These are phyloP conservation scores for Fusarium chuoi DNA, from an alignment of 2,329 filamentous ascomycete genomes.

Conservation along the genomic window DNA sequence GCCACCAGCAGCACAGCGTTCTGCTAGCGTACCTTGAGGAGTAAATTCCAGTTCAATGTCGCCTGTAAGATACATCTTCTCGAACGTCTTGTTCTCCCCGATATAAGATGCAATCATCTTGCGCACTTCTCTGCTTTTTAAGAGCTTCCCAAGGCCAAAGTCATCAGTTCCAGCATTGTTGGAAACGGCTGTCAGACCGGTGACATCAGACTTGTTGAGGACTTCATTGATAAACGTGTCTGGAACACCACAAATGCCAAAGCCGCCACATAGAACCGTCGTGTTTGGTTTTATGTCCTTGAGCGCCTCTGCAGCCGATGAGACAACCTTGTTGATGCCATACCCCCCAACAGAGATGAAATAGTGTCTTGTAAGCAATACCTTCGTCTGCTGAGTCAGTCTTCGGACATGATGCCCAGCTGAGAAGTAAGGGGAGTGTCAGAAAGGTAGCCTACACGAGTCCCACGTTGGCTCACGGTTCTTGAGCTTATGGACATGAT, in stretches of 20 bases:
- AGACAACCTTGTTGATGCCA: constrained; percentile 79
- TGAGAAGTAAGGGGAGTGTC: accelerated
- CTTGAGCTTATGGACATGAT: neutral
- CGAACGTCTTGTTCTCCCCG: constrained; percentile 93
- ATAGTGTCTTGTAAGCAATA: constrained; percentile 60
- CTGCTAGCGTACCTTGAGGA: constrained; percentile 91
- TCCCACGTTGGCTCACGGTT: neutral
- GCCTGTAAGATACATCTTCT: constrained; percentile 88
- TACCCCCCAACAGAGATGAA: constrained; percentile 71
- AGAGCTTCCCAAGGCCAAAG: constrained; percentile 80
- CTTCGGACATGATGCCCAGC: no score
- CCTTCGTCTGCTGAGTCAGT: neutral
- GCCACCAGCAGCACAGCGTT: constrained; percentile 88
- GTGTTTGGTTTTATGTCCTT: constrained; percentile 81
- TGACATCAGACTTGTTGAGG: constrained; percentile 74
- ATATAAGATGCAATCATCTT: constrained; percentile 96
- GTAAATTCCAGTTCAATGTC: constrained; percentile 91
- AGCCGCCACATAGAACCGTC: constrained; percentile 82
- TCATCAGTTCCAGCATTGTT: constrained; percentile 93
- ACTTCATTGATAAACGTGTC: constrained; percentile 83
- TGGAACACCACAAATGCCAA: constrained; percentile 84
- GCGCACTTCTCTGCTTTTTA: constrained; percentile 84
- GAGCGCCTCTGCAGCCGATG: constrained; percentile 74
- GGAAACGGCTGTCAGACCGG: constrained; percentile 84
- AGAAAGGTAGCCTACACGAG: neutral